These are phyloP conservation scores for Fusarium sp. DNA, from an alignment of 2,329 filamentous ascomycete genomes.

Conservation along the genomic window DNA sequence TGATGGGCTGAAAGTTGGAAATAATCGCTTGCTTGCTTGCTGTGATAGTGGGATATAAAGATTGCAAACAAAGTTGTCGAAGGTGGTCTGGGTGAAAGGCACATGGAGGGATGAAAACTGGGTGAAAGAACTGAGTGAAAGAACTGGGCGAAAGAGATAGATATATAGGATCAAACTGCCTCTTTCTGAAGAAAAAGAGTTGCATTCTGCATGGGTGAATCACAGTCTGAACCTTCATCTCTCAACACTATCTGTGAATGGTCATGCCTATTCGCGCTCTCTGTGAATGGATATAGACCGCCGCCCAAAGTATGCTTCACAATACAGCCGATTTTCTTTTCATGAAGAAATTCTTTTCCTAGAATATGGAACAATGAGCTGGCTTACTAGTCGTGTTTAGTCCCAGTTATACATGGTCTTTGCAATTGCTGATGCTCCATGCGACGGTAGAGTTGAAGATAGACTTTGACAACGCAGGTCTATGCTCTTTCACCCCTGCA, in stretches of 20 bases:
- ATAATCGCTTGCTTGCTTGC: background rate
- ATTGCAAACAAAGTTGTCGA: background rate
- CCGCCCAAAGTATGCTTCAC: background rate
- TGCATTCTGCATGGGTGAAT: background rate
- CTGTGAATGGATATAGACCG: background rate
- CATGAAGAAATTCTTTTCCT: background rate
- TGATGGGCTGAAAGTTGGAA: background rate
- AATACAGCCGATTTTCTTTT: background rate
- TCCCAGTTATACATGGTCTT: background rate
- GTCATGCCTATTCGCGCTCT: background rate
- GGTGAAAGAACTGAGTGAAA: background rate
- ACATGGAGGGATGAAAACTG: background rate
- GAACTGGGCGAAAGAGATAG: background rate
- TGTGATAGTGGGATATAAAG: background rate
- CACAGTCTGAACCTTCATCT: background rate
- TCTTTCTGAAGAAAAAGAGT: background rate
- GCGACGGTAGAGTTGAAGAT: background rate
- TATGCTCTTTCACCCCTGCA: background rate
- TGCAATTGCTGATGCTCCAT: background rate
- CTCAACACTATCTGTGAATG: background rate
- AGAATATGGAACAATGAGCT: fast-evolving
- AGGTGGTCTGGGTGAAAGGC: background rate
- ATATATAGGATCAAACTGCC: background rate
- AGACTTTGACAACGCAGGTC: background rate
- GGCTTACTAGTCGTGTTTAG: too few species aligned